A percentile compares a stretch with the other conserved stretches of the same genome.
Conservation (phyloP, 805 yeast genomes). For the Schwanniomyces yamadae region DNA sequence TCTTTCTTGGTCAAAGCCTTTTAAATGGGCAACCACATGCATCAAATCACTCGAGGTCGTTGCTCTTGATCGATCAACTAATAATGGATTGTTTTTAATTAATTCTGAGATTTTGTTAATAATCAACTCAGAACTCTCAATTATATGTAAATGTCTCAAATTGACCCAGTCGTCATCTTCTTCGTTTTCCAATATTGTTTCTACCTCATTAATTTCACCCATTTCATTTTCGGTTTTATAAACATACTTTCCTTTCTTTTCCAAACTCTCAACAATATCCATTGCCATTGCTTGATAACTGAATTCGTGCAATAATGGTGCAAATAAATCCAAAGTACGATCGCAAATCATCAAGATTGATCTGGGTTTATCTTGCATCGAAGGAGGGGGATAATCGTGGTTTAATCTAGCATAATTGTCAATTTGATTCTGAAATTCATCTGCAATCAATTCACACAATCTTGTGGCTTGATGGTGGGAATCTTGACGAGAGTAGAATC, state of each 20-base stretch:
- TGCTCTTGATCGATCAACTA: constrained; percentile 66
- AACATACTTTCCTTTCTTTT: constrained; percentile 43
- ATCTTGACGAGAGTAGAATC: constrained; percentile 61
- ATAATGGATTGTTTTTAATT: constrained; percentile 68
- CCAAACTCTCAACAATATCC: constrained; percentile 56
- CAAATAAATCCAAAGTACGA: constrained; percentile 76
- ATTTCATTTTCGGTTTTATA: constrained; percentile 58
- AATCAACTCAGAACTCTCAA: constrained; percentile 67
- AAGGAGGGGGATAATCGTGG: constrained; percentile 61
- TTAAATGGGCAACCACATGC: constrained; percentile 69
- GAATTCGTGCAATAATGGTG: constrained; percentile 87
- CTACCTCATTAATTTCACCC: constrained; percentile 31
- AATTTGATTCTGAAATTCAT: constrained; percentile 63
- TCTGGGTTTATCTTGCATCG: constrained; percentile 54
- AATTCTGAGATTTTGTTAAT: constrained; percentile 60
- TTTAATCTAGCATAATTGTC: constrained; percentile 74
- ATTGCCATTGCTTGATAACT: constrained; percentile 89
- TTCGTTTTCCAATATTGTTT: constrained; percentile 48
- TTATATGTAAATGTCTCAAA: constrained; percentile 71
- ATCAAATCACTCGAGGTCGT: constrained; percentile 68
- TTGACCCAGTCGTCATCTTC: constrained; percentile 75
- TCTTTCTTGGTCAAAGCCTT: constrained; percentile 66
- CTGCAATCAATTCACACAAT: constrained; percentile 70
- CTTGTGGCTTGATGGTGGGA: constrained; percentile 53
- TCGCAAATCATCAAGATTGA: constrained; percentile 77